Base-by-base conservation (phyloP, 306 rosid species). In the Delonix regia region DNA sequence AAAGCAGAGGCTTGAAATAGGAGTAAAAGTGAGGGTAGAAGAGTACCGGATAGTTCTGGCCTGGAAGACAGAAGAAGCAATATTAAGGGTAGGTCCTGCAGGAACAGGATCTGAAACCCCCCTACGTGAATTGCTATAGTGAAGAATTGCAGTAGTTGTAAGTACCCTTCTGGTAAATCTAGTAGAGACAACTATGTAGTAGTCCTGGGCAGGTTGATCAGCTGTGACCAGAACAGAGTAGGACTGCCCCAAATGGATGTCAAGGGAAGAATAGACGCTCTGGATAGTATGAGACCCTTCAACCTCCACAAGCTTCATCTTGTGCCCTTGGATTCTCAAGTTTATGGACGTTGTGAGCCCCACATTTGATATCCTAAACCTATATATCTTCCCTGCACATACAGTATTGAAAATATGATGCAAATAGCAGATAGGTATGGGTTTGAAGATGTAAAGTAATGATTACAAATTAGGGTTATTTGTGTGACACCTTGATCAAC, bases 221-320 rank as follows among this genome's bases (percentile, higher is more conserved):
- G 91, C 93, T 55, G 91, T 91, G 83, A 91, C 91, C 78, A 91
- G 73, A 19, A 89, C 90, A 63, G 93, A 90, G 78, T 81, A 91
- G 52, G 96, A 87, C 85, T 91, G 90, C 39, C 93, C 93, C 25
- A 91, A 87, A 85, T 91, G 96, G 75, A 91, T 78, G 79, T 91
- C 96, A 34, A 91, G 83, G 57, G 91, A 85, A 65, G 88, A 71
- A 77, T 87, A 87, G 2, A 71, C 61, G 73, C 71, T 87, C 74
- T 91, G 90, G 11, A 89, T 82, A 56, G 91, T 91, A 69, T 91
- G 96, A 48, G 96, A 91, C 56, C 96, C 93, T 84, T 91, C 96
- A 30, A 88, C 93, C 82, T 91, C 91, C 44, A 91, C 79, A 36
- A 91, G 73, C 57, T 85, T 91, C 93, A 91, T 67, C 30, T 21